phyloP scores from a whole-genome alignment of 768 basidiomycete genomes.

The Gelatoporia subvermispora region DNA sequence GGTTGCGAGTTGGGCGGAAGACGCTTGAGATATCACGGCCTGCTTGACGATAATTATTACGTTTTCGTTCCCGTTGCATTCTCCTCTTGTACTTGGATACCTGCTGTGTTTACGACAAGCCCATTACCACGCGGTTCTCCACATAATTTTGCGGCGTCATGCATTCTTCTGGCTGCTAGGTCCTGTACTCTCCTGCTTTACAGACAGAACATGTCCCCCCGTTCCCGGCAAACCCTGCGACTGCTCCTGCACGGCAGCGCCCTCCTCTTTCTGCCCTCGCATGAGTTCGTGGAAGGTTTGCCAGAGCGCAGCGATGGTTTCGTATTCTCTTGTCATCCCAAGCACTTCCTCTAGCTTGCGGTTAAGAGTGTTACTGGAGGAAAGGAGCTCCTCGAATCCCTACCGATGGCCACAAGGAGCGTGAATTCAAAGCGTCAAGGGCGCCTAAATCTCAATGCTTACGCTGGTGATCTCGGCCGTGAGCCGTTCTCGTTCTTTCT shows the following conservation, averaged over 20 bases:
- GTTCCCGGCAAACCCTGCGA: constrained; percentile 58
- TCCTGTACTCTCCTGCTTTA: constrained; percentile 18
- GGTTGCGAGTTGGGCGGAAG: constrained; percentile 37
- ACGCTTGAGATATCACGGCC: constrained; percentile 18
- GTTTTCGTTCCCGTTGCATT: constrained; percentile 18
- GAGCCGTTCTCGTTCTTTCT: constrained; percentile 72
- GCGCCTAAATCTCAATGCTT: constrained; percentile 4
- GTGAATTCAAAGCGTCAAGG: background rate
- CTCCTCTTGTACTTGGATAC: constrained; percentile 28
- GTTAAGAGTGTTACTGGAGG: constrained; percentile 80
- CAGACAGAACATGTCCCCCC: constrained; percentile 56
- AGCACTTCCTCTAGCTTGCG: constrained; percentile 89
- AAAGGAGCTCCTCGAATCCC: constrained; percentile 88
- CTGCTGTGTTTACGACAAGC: constrained; percentile 21
- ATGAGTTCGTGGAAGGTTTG: constrained; percentile 75
- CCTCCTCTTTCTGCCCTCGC: constrained; percentile 34
- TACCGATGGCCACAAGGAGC: constrained; percentile 20
- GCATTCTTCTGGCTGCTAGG: background rate
- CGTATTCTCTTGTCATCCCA: constrained; percentile 90
- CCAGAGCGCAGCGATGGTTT: constrained; percentile 85
- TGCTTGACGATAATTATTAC: constrained; percentile 20
- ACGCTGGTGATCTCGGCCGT: constrained; percentile 72
- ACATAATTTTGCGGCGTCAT: constrained; percentile 4
- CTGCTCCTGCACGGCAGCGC: constrained; percentile 17
- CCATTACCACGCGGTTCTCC: constrained; percentile 1